Evolutionary conservation across 345 rosid species (phyloP), one percentile per base, ranked within the genome.

Genomic region (Leavenworthia alabamica): DNA sequence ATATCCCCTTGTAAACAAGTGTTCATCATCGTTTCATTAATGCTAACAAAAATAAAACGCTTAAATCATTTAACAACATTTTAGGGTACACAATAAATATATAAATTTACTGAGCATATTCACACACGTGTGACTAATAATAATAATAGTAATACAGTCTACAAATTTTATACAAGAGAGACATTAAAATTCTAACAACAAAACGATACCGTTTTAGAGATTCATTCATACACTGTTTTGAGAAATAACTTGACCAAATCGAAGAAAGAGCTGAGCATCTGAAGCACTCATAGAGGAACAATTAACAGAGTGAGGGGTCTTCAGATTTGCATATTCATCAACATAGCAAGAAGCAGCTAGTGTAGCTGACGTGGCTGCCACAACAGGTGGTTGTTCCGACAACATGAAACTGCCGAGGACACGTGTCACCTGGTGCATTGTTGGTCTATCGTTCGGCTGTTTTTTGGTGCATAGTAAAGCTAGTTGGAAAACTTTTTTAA

Each of bases 271-370:
- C 49, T 93, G 90, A 2, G 95, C 97, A 68, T 93, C 97, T 4
- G 97, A 84, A 29, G 97, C 83, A 81, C 99, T 87, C 86, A 87
- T 86, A 1, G 99, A 81, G n/a, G 97, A 85, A 54, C 84, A 89
- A 24, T 82, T 84, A 13, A 89, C 78, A 75, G 85, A 28, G 65
- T 87, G 90, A 8, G 99, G 87, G 42, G 92, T 66, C 79, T 84
- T 93, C 35, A 93, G 85, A 74, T 87, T 85, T 36, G 99, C 87
- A 60, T 89, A 85, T 79, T 89, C 95, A 22, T 93, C 96, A 51
- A 69, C 80, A 72, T 89, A 87, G 77, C 82, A 84, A 6, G 68
- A 72, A 54, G 39, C 39, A 9, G 83, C 62, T 8, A 70, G 72
- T 47, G 78, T 56, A 0, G 86, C 60, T 2, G 89, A 70, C 5